Conservation (phyloP, 768 basidiomycete genomes). For the Pholiota molesta region DNA sequence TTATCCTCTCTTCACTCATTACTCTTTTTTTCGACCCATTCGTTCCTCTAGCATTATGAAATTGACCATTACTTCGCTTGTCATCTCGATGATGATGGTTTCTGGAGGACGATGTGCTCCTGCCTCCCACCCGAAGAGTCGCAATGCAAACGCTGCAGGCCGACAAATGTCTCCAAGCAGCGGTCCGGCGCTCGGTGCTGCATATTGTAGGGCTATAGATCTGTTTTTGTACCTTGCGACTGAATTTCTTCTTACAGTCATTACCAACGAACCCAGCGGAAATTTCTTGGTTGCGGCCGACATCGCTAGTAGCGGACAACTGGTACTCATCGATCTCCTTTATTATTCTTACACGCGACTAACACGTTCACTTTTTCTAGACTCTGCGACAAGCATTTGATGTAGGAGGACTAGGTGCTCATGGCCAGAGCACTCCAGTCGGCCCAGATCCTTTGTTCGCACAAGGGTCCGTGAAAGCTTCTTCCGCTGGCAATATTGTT, state of each 20-base stretch:
- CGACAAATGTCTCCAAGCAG: not conserved
- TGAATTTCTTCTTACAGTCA: constrained; percentile 35
- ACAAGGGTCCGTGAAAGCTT: constrained; percentile 44
- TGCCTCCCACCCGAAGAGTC: not conserved
- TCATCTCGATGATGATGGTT: not conserved
- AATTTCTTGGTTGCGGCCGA: constrained; percentile 47
- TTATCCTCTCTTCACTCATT: not conserved
- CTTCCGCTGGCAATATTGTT: constrained; percentile 33
- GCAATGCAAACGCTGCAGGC: not conserved
- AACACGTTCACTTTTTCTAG: constrained; percentile 6
- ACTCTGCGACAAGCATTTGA: constrained; percentile 31
- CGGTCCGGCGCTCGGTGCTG: constrained; percentile 27
- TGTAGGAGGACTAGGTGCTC: constrained; percentile 38
- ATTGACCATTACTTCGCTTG: not conserved
- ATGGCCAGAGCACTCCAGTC: constrained; percentile 31
- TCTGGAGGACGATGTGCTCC: not conserved
- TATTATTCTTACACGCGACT: not conserved
- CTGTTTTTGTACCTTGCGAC: not conserved
- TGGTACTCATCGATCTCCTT: constrained; percentile 32
- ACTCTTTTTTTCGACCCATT: not conserved
- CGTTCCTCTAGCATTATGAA: not conserved
- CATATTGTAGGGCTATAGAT: constrained; percentile 25
- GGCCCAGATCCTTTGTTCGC: constrained; percentile 45
- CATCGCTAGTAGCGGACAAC: constrained; percentile 42
- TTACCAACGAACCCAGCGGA: constrained; percentile 49